phyloP scores from a whole-genome alignment of 1,284 basidiomycete species.

The Malassezia dermatis region DNA sequence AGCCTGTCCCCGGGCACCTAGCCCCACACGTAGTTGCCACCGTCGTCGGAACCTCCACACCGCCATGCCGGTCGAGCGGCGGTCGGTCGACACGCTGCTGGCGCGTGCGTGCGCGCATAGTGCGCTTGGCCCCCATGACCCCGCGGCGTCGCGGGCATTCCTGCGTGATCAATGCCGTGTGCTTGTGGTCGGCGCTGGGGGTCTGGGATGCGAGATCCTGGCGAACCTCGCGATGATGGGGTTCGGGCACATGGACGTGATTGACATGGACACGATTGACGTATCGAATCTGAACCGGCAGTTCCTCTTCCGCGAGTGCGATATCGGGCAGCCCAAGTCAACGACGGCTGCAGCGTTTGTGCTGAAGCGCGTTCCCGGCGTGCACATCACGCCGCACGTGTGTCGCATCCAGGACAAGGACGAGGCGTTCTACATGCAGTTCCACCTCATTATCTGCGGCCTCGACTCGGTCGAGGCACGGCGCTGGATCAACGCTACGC shows the following conservation, averaged over 20 bases:
- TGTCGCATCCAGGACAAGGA: constrained; percentile 98
- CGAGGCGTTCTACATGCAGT: constrained; percentile 90
- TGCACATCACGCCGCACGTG: constrained; percentile 80
- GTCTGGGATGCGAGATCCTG: constrained; percentile 47
- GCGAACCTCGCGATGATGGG: constrained; percentile 55
- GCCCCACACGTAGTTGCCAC: background rate
- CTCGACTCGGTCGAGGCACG: constrained; percentile 78
- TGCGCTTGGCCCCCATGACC: background rate
- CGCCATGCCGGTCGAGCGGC: background rate
- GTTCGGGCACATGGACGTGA: constrained; percentile 95
- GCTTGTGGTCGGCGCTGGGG: constrained; percentile 66
- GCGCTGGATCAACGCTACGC: constrained; percentile 96
- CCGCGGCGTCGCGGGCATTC: constrained; percentile 60
- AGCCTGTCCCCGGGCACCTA: background rate
- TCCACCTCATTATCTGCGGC: constrained; percentile 91
- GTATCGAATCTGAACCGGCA: constrained; percentile 97
- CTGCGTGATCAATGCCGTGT: constrained; percentile 75
- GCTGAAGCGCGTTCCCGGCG: constrained; percentile 82
- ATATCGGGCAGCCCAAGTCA: constrained; percentile 90
- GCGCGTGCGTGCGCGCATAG: background rate
- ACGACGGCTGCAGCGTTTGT: constrained; percentile 74
- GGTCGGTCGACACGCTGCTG: background rate
- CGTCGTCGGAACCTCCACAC: background rate
- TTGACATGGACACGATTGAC: constrained; percentile 99
- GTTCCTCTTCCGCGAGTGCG: constrained; percentile 83